phyloP scores from a whole-genome alignment of 2,329 filamentous ascomycete species.

The Sordariomycetes sp. region DNA sequence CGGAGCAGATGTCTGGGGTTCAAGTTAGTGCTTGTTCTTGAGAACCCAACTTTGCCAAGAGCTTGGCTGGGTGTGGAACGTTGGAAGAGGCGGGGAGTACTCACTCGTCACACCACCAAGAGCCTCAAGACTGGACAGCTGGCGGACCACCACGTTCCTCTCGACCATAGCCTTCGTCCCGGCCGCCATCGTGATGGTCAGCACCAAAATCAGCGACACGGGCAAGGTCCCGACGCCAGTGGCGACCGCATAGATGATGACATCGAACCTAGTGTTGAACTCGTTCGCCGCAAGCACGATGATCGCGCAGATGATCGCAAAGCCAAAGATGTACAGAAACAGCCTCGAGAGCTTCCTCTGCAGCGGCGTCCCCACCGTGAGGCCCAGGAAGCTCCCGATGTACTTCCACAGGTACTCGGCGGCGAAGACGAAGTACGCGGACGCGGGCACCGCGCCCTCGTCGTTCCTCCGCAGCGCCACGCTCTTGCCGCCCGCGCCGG shows the following conservation, averaged over 20 bases:
- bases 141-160: slow-evolving; percentile 41
- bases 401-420: slow-evolving; percentile 42
- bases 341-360: slow-evolving; percentile 61
- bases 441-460: slow-evolving; percentile 38
- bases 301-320: slow-evolving; percentile 58
- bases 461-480: slow-evolving; percentile 36
- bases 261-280: slow-evolving; percentile 41
- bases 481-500: slow-evolving; percentile 39
- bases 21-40: not conserved
- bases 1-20: slow-evolving; percentile 33
- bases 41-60: not conserved
- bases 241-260: slow-evolving; percentile 43
- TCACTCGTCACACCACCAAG: slow-evolving; percentile 49
- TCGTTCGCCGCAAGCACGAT: slow-evolving; percentile 57
- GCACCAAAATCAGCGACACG: slow-evolving; percentile 34
- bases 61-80: not conserved
- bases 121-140: slow-evolving; percentile 42
- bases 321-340: slow-evolving; percentile 55
- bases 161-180: slow-evolving; percentile 42
- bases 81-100: slow-evolving; percentile 7
- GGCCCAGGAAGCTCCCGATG: slow-evolving; percentile 52
- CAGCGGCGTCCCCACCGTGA: slow-evolving; percentile 59
- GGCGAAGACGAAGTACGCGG: slow-evolving; percentile 35
- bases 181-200: slow-evolving; percentile 50
- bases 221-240: slow-evolving; percentile 39